phyloP scores from a whole-genome alignment of 2,329 filamentous ascomycete species.

The Tolypocladium ophioglossoides region DNA sequence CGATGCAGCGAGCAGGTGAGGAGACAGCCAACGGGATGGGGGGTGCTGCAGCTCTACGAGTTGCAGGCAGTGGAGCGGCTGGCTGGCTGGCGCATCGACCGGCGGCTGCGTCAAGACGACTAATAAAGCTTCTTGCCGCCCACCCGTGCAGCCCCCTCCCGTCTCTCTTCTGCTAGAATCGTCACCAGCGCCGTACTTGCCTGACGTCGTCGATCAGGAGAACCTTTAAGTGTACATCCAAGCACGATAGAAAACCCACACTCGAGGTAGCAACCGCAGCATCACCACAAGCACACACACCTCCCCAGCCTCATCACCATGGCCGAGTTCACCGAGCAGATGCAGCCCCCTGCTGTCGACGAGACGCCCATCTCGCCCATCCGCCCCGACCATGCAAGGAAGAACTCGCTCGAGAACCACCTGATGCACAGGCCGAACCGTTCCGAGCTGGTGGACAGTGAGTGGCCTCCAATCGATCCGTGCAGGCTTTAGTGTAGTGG shows the following conservation, averaged over 20 bases:
- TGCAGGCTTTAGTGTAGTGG: not conserved
- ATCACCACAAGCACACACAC: not conserved
- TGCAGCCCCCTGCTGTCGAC: constrained; percentile 26
- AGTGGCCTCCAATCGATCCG: constrained; percentile 15
- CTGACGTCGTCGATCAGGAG: not conserved
- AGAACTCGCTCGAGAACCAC: constrained; percentile 64
- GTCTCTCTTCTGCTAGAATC: not conserved
- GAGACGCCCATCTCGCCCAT: constrained; percentile 42
- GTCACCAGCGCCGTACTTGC: not conserved
- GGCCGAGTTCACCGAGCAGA: constrained; percentile 15
- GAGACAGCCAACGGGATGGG: not conserved
- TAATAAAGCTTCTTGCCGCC: constrained; percentile 1
- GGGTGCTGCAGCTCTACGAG: not conserved
- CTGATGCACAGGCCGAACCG: constrained; percentile 64
- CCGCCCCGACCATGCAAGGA: constrained; percentile 41
- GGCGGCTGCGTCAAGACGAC: not conserved
- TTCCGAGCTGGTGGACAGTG: constrained; percentile 71
- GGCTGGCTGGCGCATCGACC: not conserved
- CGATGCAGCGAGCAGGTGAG: too few species aligned
- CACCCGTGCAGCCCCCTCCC: not conserved
- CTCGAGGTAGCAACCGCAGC: not conserved
- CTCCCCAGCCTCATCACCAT: constrained; percentile 9
- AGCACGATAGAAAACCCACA: not conserved
- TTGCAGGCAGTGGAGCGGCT: not conserved
- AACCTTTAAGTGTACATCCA: not conserved